A percentile compares a stretch with the other conserved stretches of the same genome.
Evolutionary conservation across 2,329 filamentous ascomycete genomes (phyloP).

Genomic region (Colletotrichum sp.): DNA sequence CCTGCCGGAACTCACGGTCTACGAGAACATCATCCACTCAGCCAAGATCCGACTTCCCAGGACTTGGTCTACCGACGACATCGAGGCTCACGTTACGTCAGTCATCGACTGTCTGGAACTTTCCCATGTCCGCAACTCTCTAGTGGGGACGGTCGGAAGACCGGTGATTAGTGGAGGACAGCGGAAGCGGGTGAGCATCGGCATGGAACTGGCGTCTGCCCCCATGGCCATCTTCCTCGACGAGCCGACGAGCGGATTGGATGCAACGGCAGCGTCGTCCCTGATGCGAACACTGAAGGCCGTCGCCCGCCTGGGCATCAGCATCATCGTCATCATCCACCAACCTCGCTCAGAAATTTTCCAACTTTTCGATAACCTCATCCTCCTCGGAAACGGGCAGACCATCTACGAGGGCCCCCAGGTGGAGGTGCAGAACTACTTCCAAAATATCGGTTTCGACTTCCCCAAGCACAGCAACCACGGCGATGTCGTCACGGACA

Average conservation of each 20-base stretch:
- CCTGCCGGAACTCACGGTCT: conserved; percentile 63
- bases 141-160: conserved; percentile 56
- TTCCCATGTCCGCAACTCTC: conserved; percentile 53
- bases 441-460: conserved; percentile 55
- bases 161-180: conserved; percentile 63
- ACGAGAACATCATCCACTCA: conserved; percentile 66
- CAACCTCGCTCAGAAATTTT: conserved; percentile 66
- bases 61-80: conserved; percentile 53
- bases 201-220: conserved; percentile 61
- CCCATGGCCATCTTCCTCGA: conserved; percentile 62
- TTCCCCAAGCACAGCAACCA: conserved; percentile 57
- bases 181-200: conserved; percentile 63
- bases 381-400: conserved; percentile 60
- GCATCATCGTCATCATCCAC: conserved; percentile 64
- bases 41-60: conserved; percentile 58
- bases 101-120: conserved; percentile 61
- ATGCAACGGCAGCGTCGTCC: conserved; percentile 59
- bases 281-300: conserved; percentile 61
- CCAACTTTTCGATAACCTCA: conserved; percentile 59
- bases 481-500: conserved; percentile 65
- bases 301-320: conserved; percentile 59
- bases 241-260: conserved; percentile 58
- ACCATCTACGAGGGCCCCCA: conserved; percentile 59
- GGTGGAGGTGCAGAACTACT: conserved; percentile 49
- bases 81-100: conserved; percentile 58